phyloP scores from a whole-genome alignment of 176 grass and related monocot species.

The Rhipidocladum racemiflorum region DNA sequence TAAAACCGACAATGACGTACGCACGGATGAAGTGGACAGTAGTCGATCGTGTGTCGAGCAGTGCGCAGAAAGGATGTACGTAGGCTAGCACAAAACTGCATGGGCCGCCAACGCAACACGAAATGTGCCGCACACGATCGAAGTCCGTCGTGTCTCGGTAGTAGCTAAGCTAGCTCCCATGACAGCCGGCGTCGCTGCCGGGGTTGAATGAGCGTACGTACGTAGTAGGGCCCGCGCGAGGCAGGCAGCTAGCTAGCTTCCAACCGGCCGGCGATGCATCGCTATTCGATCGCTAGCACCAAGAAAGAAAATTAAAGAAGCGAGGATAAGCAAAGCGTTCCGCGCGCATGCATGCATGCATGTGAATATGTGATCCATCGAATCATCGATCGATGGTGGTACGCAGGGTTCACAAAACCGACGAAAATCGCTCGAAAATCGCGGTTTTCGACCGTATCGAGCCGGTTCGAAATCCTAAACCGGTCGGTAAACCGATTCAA shows the following conservation, averaged over 20 bases:
- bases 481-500: no score
- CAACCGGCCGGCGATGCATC: background rate
- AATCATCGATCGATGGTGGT: no score
- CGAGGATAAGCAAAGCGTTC: background rate
- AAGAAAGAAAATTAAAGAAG: background rate
- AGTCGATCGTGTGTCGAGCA: background rate
- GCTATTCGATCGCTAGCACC: background rate
- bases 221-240: background rate
- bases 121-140: background rate
- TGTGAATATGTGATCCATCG: no score
- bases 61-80: background rate
- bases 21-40: background rate
- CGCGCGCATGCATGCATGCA: no score
- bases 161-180: no score
- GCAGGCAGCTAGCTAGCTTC: background rate
- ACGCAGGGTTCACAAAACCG: no score
- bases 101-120: background rate
- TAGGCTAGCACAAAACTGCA: background rate
- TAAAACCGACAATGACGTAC: no score
- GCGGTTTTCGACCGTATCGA: no score
- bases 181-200: background rate
- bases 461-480: no score
- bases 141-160: no score
- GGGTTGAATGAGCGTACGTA: background rate
- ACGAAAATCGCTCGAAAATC: no score